Evolutionary conservation across 2,329 filamentous ascomycete species (phyloP), one percentile per base, ranked within the genome.

Genomic region (Cytospora leucostoma): DNA sequence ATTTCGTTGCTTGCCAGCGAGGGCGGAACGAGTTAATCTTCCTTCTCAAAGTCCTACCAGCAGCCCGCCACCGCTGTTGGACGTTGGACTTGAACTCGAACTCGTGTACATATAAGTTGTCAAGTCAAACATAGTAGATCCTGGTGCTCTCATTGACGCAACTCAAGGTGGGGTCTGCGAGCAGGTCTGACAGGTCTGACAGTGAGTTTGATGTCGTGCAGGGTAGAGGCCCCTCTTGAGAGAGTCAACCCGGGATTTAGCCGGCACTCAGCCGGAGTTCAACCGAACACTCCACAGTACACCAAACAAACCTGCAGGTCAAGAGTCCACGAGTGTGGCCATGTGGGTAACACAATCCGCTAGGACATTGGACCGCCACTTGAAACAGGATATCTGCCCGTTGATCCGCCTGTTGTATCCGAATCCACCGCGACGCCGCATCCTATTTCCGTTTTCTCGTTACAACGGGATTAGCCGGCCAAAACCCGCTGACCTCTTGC

Each of bases 261-360:
- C 65, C 65, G 65, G 65, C 32, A 58, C 57, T 64, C 59, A 66
- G 13, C 64, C 65, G 58, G 52, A 21, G 0, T 47, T 47, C 50
- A 35, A 12, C 66, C 66, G 66, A 60, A 57, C n/a, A n/a, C n/a
- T 27, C 27, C 27, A 27, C 27, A 27, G 27, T 27, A 27, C 27
- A 27, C 4, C 27, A 27, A 27, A 27, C 2, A 27, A 27, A 27
- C 27, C 27, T 27, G 27, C 27, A 27, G 27, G 27, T 4, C 27
- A 27, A 27, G 27, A 4, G 27, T 27, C 4, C 47, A 54, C 17
- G 19, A 50, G 21, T n/a, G 50, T 7, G 7, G 19, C n/a, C n/a
- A n/a, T n/a, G n/a, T 27, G 13, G 34, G 27, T 33, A 13, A 13
- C 13, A 7, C n/a, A 32, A 27, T 19, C 51, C 65, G 62, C 65